Evolutionary conservation across 306 rosid species (phyloP), one percentile per base, ranked within the genome.

Genomic region (Begonia masoniana): DNA sequence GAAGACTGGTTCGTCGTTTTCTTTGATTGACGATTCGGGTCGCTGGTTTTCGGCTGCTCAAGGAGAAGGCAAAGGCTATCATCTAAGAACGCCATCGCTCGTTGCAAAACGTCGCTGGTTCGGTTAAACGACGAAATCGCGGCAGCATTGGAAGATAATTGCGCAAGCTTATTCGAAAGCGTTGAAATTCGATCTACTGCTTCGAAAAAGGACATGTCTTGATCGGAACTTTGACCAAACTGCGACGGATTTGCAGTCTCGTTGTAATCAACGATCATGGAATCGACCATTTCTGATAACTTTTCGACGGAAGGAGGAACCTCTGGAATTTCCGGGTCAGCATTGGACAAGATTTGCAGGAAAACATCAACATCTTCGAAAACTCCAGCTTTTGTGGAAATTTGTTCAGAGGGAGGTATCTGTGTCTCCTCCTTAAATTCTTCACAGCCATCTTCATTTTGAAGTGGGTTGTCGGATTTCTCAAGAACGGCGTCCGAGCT

Each of bases 1-100:
- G 39, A 31, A 31, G 39, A 31, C 39, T 31, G 39, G 39, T 31
- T 31, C 39, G 39, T 31, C 39, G 39, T 31, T 31, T 31, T 31
- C 39, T 31, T 31, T 31, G 39, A 31, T 31, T 31, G 39, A 31
- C 21, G 43, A n/a, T 68, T 72, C n/a, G 61, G 15, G 35, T 82
- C 76, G 0, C 14, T 39, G 7, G 42, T 54, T 70, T 47, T 68
- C 2, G 62, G 72, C 56, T 80, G 87, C 64, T 87, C 96, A 10
- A 83, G 51, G 13, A 83, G 59, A 13, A 64, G 5, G 2, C 86
- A 66, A 63, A 87, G 81, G 19, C 78, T 87, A 11, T 87, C 94
- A 56, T 87, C 94, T 58, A 87, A 64, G 76, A 59, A 66, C 11
- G 82, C 21, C 76, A 83, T 70, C 7, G 63, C 65, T 50, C 78